phyloP scores from a whole-genome alignment of 2,329 filamentous ascomycete species.

The Aspergillus ochraceoroseus region DNA sequence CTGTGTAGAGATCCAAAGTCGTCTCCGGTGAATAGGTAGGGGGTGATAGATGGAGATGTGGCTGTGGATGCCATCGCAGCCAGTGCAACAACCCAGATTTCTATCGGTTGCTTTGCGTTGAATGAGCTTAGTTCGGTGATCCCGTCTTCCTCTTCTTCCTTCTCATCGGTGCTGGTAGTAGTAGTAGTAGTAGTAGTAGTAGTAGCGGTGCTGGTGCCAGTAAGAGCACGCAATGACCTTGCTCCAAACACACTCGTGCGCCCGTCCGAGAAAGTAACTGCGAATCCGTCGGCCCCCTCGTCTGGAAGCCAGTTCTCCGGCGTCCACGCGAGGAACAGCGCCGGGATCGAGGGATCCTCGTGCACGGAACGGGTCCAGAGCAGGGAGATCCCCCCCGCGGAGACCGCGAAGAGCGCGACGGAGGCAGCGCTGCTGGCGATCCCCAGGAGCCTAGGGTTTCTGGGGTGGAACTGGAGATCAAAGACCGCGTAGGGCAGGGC shows the following conservation, averaged over 20 bases:
- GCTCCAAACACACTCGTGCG: slow-evolving; percentile 55
- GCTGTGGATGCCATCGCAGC: slow-evolving; percentile 11
- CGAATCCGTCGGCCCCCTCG: slow-evolving; percentile 48
- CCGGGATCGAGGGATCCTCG: slow-evolving; percentile 54
- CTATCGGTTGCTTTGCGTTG: slow-evolving; percentile 32
- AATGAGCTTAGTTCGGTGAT: slow-evolving; percentile 27
- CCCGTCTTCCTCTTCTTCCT: neutral
- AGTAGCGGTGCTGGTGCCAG: too few species aligned
- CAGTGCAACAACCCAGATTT: slow-evolving; percentile 41
- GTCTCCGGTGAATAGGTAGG: slow-evolving; percentile 38
- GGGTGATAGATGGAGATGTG: slow-evolving; percentile 7
- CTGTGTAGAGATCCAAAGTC: slow-evolving; percentile 38
- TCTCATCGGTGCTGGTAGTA: neutral
- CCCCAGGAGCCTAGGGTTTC: slow-evolving; percentile 56
- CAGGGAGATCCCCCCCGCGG: slow-evolving; percentile 30
- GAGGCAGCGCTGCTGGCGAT: slow-evolving; percentile 69
- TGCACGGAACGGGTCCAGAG: slow-evolving; percentile 48
- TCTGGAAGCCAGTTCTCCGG: slow-evolving; percentile 40
- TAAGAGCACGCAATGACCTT: too few species aligned
- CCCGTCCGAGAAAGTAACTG: slow-evolving; percentile 66
- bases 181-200: neutral
- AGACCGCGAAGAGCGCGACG: slow-evolving; percentile 37
- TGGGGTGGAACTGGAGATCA: slow-evolving; percentile 74
- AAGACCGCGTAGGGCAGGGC: slow-evolving; percentile 68
- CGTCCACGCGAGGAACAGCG: slow-evolving; percentile 71